Base-by-base conservation (phyloP, 2,329 filamentous ascomycete species). In the Acephala macrosclerotiorum region DNA sequence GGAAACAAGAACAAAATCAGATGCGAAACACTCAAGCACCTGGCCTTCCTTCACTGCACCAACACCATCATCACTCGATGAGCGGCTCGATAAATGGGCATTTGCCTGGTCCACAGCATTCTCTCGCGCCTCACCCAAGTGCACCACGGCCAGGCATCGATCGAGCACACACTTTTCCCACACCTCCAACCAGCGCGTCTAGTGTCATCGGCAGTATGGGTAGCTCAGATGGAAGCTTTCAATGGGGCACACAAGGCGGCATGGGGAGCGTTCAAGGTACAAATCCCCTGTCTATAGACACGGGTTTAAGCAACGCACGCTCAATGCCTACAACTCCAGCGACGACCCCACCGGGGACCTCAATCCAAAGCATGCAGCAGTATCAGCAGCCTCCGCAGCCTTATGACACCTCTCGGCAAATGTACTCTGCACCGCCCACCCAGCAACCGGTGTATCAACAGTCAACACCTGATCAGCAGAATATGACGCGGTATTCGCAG, bases 311-410 rank as follows among this genome's bases (percentile, higher is more conserved):
- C 81, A 93, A 91, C 79, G 83, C 91, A 66, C 90, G 93, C 73
- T 96, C 93, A 69, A 93, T 97, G 84, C 94, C 93, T 62, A 93
- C 91, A 11, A 96, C 93, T n/a, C 93, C 93, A 67, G 93, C 93
- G 29, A 95, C 93, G 6, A 97, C 95, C 0, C 94, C 95, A 14
- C 95, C 95, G 0, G 93, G 92, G 26, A 87, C 85, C 67, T 84
- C 86, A 33, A 84, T 96, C 68, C 91, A 93, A 72, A 89, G 86
- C 75, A 93, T 97, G 85, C 91, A 91, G 72, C 82, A 89, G 3
- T 97, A 97, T 77, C 90, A 89, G 60, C 81, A 77, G 69, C 86
- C 81, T 72, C 88, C 82, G 64, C 92, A 89, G 58, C 81, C 83
- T 55, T 97, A 97, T 74, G 93, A 97, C 75, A 87, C 80, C 73